A percentile compares a stretch with the other conserved stretches of the same genome.
These are phyloP conservation scores for Pseudogymnoascus sp. DNA, from an alignment of 2,329 filamentous ascomycete genomes.

Conservation along the genomic window DNA sequence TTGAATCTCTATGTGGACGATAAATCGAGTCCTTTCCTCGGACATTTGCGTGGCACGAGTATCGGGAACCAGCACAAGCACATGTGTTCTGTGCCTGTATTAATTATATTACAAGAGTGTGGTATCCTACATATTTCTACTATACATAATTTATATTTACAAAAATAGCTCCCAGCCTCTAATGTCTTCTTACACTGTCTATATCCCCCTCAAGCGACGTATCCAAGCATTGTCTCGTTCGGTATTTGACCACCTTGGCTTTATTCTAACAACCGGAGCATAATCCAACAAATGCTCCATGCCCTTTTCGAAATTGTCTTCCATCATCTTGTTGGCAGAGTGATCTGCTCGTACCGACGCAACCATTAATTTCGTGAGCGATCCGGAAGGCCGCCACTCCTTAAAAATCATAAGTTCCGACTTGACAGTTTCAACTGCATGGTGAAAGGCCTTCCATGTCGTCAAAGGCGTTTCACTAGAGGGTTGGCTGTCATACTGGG, in stretches of 20 bases:
- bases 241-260: background rate
- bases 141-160: background rate
- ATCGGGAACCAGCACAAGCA: background rate
- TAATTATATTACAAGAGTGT: slow-evolving; percentile 3
- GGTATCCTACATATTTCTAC: slow-evolving; percentile 6
- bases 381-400: background rate
- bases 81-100: background rate
- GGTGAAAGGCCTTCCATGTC: background rate
- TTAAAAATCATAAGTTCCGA: background rate
- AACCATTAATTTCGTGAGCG: background rate
- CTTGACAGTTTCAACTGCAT: slow-evolving; percentile 2
- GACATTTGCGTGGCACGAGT: background rate
- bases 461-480: background rate
- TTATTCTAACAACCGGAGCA: slow-evolving; percentile 1
- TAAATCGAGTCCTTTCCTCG: background rate
- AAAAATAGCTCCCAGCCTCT: background rate
- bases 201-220: background rate
- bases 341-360: background rate
- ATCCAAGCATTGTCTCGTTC: background rate
- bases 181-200: background rate
- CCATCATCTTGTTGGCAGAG: background rate
- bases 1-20: background rate
- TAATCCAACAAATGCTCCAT: background rate
- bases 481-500: background rate
- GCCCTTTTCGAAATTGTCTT: background rate